A percentile compares a stretch with the other conserved stretches of the same genome.
These are phyloP conservation scores for Heimioporus sp. DNA, from an alignment of 768 basidiomycete genomes.

Conservation along the genomic window DNA sequence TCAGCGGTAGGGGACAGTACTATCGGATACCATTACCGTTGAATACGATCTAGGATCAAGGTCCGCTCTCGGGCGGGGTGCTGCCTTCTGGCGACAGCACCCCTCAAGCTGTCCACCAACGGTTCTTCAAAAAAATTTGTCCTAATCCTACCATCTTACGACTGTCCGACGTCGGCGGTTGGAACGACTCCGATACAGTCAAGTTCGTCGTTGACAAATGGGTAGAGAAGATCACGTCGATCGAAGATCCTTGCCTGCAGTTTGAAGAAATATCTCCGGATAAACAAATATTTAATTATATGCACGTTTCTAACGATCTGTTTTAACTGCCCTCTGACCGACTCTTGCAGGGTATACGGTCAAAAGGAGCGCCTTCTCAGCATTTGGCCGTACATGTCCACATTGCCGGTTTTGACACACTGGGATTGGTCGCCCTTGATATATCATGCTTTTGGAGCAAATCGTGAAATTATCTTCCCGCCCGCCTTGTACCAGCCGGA, in stretches of 20 bases:
- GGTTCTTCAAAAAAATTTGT: slow-evolving; percentile 39
- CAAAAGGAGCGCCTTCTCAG: slow-evolving; percentile 27
- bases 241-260: slow-evolving; percentile 39
- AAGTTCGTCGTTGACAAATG: slow-evolving; percentile 33
- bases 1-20: slow-evolving; percentile 26
- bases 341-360: slow-evolving; percentile 28
- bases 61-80: slow-evolving; percentile 38
- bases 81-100: slow-evolving; percentile 29
- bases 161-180: slow-evolving; percentile 23
- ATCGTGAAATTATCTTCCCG: slow-evolving; percentile 16
- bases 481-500: slow-evolving; percentile 11
- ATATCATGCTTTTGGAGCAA: slow-evolving; percentile 23
- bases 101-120: slow-evolving; percentile 34
- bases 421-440: slow-evolving; percentile 38
- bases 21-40: background rate
- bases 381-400: slow-evolving; percentile 33
- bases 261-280: slow-evolving; percentile 23
- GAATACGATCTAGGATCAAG: slow-evolving; percentile 12
- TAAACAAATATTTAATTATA: slow-evolving; percentile 15
- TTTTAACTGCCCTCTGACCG: background rate
- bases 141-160: slow-evolving; percentile 33
- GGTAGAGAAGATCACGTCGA: slow-evolving; percentile 30
- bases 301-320: slow-evolving; percentile 6
- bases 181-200: slow-evolving; percentile 23
- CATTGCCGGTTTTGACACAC: slow-evolving; percentile 30